Evolutionary conservation across 257 asterid species (phyloP).

Genomic region (Forsythia viridissima): DNA sequence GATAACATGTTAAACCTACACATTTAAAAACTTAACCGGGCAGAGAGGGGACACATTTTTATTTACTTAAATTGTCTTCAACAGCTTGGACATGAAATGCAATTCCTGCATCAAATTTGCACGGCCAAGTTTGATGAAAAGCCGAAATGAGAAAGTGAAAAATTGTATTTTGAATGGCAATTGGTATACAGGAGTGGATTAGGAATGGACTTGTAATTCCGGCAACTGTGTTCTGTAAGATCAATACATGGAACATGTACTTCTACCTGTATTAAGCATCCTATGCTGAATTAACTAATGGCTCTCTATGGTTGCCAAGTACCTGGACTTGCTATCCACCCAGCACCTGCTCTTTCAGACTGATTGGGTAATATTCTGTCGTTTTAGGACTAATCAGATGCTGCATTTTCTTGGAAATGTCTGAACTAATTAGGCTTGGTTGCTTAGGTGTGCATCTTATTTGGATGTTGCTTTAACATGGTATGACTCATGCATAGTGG

Average conservation of each 20-base stretch:
- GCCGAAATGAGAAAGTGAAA: slow-evolving; percentile 5
- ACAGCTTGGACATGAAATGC: background rate
- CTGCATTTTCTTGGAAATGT: background rate
- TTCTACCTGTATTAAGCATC: background rate
- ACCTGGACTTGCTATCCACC: background rate
- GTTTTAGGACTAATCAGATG: background rate
- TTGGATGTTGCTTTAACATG: slow-evolving; percentile 2
- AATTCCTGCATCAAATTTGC: background rate
- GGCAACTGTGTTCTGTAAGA: background rate
- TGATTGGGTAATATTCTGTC: background rate
- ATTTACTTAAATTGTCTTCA: background rate
- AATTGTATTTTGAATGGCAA: background rate
- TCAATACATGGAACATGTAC: background rate
- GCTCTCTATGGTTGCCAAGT: background rate
- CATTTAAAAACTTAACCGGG: background rate
- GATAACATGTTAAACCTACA: background rate
- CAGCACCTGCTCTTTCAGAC: background rate
- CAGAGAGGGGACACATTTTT: background rate
- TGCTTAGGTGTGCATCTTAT: background rate
- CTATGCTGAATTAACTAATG: background rate
- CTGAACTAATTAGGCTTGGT: background rate
- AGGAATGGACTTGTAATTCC: background rate
- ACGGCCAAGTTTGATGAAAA: slow-evolving; percentile 25
- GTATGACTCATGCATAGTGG: slow-evolving; percentile 1
- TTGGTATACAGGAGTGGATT: background rate